Conservation (phyloP, 768 basidiomycete species). For the Cystofilobasidium macerans region DNA sequence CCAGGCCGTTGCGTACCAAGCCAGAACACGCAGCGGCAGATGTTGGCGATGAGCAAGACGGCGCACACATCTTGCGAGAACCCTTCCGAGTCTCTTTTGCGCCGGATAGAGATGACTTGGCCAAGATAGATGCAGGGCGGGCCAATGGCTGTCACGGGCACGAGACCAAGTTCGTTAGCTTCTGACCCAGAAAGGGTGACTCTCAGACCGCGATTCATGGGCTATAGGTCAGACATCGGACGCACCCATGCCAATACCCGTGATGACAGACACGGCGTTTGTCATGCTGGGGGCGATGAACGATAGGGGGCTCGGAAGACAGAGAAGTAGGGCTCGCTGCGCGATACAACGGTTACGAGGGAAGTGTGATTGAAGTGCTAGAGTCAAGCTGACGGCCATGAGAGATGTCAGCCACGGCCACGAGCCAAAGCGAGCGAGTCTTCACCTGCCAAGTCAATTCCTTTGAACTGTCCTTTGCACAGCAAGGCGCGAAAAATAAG, state of each 20-base stretch:
- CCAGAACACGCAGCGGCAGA: slow-evolving; percentile 7
- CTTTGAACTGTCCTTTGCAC: too few species aligned
- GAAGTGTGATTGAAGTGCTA: background rate
- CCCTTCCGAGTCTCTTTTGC: slow-evolving; percentile 11
- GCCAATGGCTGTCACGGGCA: background rate
- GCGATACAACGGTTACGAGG: background rate
- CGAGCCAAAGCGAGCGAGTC: too few species aligned
- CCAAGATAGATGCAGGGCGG: slow-evolving; percentile 21
- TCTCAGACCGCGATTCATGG: background rate
- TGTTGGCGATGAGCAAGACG: slow-evolving; percentile 17
- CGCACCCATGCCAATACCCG: slow-evolving; percentile 22
- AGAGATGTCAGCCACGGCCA: too few species aligned
- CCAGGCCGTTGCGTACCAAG: too few species aligned
- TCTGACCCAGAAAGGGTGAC: background rate
- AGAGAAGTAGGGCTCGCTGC: background rate
- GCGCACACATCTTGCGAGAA: slow-evolving; percentile 22
- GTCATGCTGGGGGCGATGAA: background rate
- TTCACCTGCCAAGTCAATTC: too few species aligned
- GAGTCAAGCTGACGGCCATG: too few species aligned
- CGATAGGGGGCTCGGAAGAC: background rate
- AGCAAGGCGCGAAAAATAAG: too few species aligned
- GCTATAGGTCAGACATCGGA: background rate
- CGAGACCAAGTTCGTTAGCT: background rate
- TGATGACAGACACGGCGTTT: slow-evolving; percentile 9
- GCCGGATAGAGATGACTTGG: slow-evolving; percentile 17